These are phyloP conservation scores for Funneliformis caledonium DNA, from an alignment of 371 early-diverging fungal genomes.

Conservation along the genomic window DNA sequence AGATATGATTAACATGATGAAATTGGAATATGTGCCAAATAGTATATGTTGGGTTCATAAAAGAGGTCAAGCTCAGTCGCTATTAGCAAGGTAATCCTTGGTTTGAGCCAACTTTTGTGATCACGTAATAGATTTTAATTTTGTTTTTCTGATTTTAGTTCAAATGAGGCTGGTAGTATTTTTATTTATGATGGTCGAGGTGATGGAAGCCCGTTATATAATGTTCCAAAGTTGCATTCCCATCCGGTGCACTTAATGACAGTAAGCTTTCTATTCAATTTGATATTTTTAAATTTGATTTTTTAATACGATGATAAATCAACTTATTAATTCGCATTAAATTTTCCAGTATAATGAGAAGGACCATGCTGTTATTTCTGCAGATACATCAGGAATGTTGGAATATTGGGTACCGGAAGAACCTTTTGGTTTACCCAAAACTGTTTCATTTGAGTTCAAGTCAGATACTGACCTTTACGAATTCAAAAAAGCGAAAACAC, in stretches of 20 bases:
- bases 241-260: slow-evolving; percentile 80
- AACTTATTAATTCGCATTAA: neutral
- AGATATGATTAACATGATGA: slow-evolving; percentile 97
- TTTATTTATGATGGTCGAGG: slow-evolving; percentile 86
- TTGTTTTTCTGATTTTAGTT: slow-evolving; percentile 51
- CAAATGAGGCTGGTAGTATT: slow-evolving; percentile 75
- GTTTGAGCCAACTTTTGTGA: too few relatives aligned
- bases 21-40: slow-evolving; percentile 75
- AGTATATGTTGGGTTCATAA: slow-evolving; percentile 87
- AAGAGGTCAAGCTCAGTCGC: slow-evolving; percentile 79
- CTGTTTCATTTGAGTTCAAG: slow-evolving; percentile 80
- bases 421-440: slow-evolving; percentile 65
- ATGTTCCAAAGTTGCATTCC: slow-evolving; percentile 70
- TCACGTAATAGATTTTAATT: neutral
- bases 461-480: slow-evolving; percentile 94
- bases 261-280: slow-evolving; percentile 42
- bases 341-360: slow-evolving; percentile 66
- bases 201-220: slow-evolving; percentile 63
- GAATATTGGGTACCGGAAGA: slow-evolving; percentile 91
- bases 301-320: neutral
- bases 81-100: slow-evolving; percentile 72
- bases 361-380: slow-evolving; percentile 81
- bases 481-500: slow-evolving; percentile 84
- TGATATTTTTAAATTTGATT: neutral
- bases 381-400: slow-evolving; percentile 84